Base-by-base conservation (phyloP, 148 eudicot genomes). In the Hydrangea macrophylla region DNA sequence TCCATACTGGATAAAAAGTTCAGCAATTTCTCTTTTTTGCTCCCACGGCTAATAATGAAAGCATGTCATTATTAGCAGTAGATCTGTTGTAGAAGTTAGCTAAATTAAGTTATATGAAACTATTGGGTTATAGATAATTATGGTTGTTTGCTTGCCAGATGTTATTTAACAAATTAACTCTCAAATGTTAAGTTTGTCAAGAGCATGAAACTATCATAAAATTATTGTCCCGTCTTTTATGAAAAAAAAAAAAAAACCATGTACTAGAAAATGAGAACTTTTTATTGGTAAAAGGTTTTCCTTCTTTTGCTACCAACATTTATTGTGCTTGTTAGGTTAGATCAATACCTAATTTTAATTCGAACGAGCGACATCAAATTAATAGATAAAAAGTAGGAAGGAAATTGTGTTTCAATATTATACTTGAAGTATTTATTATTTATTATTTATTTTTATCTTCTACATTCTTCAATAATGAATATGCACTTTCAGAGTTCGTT, bases 131-230 rank as follows among this genome's bases (percentile, higher is more conserved):
- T 26, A 48, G 55, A 58, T 58, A 44, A 63, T 25, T 55, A 48
- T 37, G 48, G 28, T 64, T 48, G 68, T 44, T 48, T 30, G 17
- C 13, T 20, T 64, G 26, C 7, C 68, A 64, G 18, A 28, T 37
- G 20, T 42, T 25, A 48, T 48, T 48, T 15, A 48, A 48, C 53
- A n/a, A n/a, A n/a, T n/a, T n/a, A n/a, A n/a, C n/a, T 48, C 53
- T 48, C 48, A 23, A 6, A 27, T 23, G 55, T 63, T 7, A 42
- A 63, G 67, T 63, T 26, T 63, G 55, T 45, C 56, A 30, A 45
- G 13, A 45, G 53, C 23, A 48, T 17, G n/a, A 11, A 18, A 48
- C 5, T 48, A 48, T n/a, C n/a, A n/a, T n/a, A n/a, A n/a, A n/a
- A n/a, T n/a, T n/a, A n/a, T n/a, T n/a, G n/a, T n/a, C n/a, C n/a